Evolutionary conservation across 495 filamentous ascomycete species (phyloP), one percentile per base, ranked within the genome.

Genomic region (Xylaria curta): DNA sequence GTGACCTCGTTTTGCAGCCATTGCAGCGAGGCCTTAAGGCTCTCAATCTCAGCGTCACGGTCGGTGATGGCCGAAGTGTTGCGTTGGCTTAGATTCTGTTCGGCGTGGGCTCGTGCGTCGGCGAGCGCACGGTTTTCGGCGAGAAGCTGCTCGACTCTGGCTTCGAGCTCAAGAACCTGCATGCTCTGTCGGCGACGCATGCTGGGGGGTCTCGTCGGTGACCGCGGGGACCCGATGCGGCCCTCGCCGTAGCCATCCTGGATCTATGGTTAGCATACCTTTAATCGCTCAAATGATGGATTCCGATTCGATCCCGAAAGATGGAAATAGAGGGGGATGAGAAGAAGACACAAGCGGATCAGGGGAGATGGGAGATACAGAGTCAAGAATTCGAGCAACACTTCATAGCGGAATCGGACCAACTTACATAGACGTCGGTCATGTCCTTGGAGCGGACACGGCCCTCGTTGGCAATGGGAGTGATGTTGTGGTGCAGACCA

Each of bases 191-290:
- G 92, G 78, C 94, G 93, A 72, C 95, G 94, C 86, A 97, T 91
- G 86, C 94, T 98, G 81, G 95, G 94, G 79, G 95, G 95, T 81
- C 97, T 92, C 74, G 94, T 97, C 64, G 96, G 96, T 75, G 97
- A 98, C 79, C 91, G 91, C 75, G 95, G 94, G 77, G 94, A 97
- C 76, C 86, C 85, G 74, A 90, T 93, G 78, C 89, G 94, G 82
- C 92, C 93, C 81, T 97, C 95, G 81, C 97, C 96, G 86, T 89
- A 97, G 82, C 93, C 95, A 89, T 97, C 94, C 94, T 97, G 81
- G 68, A 70, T 67, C 19, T 28, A 51, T 38, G 61, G 73, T 72
- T 6, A 64, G 61, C 3, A 28, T 7, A 24, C 9, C 12, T 24
- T 42, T 62, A 12, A 31, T 15, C 47, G n/a, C 47, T 10, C 47